Evolutionary conservation across 2,329 filamentous ascomycete species (phyloP).

Genomic region (Pseudogymnoascus sp.): DNA sequence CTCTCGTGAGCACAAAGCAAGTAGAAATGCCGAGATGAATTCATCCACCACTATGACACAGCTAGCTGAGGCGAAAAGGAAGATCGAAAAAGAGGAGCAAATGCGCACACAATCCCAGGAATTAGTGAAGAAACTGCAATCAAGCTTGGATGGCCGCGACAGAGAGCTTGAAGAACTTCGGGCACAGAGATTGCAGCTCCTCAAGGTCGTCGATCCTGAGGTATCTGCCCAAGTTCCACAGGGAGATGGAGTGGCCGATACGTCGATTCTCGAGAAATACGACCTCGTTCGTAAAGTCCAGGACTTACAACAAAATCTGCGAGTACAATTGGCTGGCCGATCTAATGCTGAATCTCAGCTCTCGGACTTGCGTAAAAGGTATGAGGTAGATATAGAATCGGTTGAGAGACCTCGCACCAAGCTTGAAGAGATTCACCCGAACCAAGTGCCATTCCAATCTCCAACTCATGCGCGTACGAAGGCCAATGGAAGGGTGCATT

Average conservation of each 20-base stretch:
- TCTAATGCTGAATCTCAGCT: conserved; percentile 76
- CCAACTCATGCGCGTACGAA: conserved; percentile 59
- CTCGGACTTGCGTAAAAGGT: conserved; percentile 64
- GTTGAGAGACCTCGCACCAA: conserved; percentile 56
- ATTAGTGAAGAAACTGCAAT: conserved; percentile 73
- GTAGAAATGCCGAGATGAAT: conserved; percentile 80
- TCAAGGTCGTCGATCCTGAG: conserved; percentile 74
- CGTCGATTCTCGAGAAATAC: conserved; percentile 55
- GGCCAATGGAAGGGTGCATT: conserved; percentile 49
- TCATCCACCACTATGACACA: conserved; percentile 73
- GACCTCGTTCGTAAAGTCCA: conserved; percentile 82
- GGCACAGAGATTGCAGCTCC: conserved; percentile 68
- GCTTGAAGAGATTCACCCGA: conserved; percentile 80
- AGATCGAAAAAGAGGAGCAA: conserved; percentile 82
- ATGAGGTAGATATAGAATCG: conserved; percentile 62
- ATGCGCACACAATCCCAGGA: conserved; percentile 76
- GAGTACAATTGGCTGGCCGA: conserved; percentile 73
- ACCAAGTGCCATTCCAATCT: conserved; percentile 67
- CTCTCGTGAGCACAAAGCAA: conserved; percentile 79
- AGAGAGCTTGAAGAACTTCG: conserved; percentile 74
- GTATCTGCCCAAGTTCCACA: conserved; percentile 44
- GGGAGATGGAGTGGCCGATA: conserved; percentile 47
- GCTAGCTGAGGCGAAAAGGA: conserved; percentile 80
- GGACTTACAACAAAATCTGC: conserved; percentile 77
- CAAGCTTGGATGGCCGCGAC: conserved; percentile 69